Conservation (phyloP, 2,329 filamentous ascomycete genomes). For the Ceratocystis cubensis region DNA sequence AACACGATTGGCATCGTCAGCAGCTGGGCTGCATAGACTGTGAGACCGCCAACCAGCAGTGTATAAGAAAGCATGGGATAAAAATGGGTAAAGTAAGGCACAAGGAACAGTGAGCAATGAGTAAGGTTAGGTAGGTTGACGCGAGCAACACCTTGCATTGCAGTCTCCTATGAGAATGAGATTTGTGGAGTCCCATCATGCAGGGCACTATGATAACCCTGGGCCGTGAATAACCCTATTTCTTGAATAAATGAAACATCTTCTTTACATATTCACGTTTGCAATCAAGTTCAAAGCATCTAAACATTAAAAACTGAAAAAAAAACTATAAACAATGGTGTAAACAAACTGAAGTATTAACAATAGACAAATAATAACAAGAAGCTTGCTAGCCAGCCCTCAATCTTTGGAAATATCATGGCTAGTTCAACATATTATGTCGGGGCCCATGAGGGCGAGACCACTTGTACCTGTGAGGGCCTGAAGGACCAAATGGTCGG, state of each 20-base stretch:
- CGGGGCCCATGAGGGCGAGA: not conserved
- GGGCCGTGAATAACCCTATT: no score
- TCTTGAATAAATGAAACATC: no score
- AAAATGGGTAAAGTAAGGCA: not conserved
- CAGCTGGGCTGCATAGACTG: slow-evolving; percentile 15
- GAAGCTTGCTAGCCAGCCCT: not conserved
- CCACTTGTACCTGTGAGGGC: not conserved
- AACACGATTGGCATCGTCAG: slow-evolving; percentile 9
- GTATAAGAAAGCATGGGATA: slow-evolving; percentile 1
- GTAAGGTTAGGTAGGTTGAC: not conserved
- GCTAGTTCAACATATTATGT: not conserved
- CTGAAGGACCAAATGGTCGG: not conserved
- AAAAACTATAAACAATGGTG: not conserved
- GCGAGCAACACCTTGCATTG: not conserved
- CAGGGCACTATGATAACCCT: no score
- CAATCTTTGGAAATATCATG: no score
- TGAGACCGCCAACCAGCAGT: slow-evolving; percentile 10
- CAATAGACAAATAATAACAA: not conserved
- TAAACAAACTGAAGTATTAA: not conserved
- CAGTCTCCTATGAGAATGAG: no score
- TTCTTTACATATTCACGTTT: no score
- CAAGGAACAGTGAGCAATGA: no score
- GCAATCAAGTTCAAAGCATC: no score
- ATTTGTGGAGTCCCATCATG: no score
- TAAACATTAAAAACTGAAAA: not conserved